phyloP scores from a whole-genome alignment of 2,329 filamentous ascomycete genomes.

The Aspergillus unguis region DNA sequence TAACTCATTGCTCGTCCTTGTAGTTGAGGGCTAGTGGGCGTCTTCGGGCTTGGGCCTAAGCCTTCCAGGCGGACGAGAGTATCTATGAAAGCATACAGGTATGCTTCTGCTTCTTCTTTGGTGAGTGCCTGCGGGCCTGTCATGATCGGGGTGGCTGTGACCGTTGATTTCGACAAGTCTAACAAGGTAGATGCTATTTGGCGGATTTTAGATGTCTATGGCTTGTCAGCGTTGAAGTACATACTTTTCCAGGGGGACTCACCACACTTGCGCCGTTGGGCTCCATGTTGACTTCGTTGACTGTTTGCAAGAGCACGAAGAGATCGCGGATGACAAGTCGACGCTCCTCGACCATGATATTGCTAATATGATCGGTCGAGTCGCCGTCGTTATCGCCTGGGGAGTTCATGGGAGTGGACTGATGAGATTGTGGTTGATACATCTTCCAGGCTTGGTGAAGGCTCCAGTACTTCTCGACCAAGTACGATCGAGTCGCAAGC shows the following conservation, averaged over 20 bases:
- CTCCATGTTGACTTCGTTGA: slow-evolving; percentile 83
- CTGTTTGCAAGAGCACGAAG: slow-evolving; percentile 68
- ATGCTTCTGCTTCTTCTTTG: slow-evolving; percentile 61
- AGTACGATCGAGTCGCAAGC: slow-evolving; percentile 75
- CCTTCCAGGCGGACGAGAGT: slow-evolving; percentile 72
- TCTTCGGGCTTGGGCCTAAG: slow-evolving; percentile 38
- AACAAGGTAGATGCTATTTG: slow-evolving; percentile 78
- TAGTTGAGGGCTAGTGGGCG: slow-evolving; percentile 27
- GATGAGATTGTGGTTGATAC: slow-evolving; percentile 21
- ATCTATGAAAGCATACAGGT: slow-evolving; percentile 68
- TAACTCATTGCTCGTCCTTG: slow-evolving; percentile 36
- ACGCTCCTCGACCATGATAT: slow-evolving; percentile 69
- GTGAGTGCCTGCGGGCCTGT: slow-evolving; percentile 30
- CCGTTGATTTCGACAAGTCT: slow-evolving; percentile 50
- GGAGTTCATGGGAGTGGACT: slow-evolving; percentile 12
- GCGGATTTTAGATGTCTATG: slow-evolving; percentile 74
- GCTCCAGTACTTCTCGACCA: slow-evolving; percentile 82
- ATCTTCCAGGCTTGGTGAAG: slow-evolving; percentile 62
- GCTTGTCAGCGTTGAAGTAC: neutral
- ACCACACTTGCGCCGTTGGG: slow-evolving; percentile 64
- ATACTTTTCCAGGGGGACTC: slow-evolving; percentile 35
- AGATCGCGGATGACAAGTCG: slow-evolving; percentile 79
- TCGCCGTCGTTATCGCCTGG: slow-evolving; percentile 19
- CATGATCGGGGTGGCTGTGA: slow-evolving; percentile 17
- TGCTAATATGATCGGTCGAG: slow-evolving; percentile 51